phyloP scores from a whole-genome alignment of 495 filamentous ascomycete species.

The Penicillium herquei region DNA sequence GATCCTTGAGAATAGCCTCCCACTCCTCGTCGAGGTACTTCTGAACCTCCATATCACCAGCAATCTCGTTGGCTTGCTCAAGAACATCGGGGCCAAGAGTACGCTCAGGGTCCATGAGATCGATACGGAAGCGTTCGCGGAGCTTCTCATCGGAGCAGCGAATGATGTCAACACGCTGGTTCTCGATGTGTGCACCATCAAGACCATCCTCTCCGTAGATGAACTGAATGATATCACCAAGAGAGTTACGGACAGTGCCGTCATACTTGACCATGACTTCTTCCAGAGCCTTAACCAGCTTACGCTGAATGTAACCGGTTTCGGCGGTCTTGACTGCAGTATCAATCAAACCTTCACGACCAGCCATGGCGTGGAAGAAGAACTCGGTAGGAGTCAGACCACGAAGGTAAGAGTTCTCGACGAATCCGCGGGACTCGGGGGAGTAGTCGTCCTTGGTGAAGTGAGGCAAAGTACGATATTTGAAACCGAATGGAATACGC shows the following conservation, averaged over 20 bases:
- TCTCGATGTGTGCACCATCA: conserved; percentile 86
- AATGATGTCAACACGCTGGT: conserved; percentile 84
- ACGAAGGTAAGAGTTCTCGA: conserved; percentile 98
- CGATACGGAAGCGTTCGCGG: conserved; percentile 77
- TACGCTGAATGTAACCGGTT: conserved; percentile 98
- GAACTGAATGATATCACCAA: conserved; percentile 96
- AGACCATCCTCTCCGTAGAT: conserved; percentile 97
- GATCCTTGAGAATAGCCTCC: conserved; percentile 71
- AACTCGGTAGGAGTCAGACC: conserved; percentile 95
- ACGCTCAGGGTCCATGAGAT: conserved; percentile 85
- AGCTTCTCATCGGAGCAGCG: conserved; percentile 70
- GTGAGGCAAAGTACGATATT: conserved; percentile 94
- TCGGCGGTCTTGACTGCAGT: conserved; percentile 99
- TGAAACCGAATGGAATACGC: conserved; percentile 99
- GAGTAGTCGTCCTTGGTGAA: conserved; percentile 99
- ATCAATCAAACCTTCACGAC: conserved; percentile 99
- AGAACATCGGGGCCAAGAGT: conserved; percentile 63
- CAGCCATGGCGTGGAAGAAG: conserved; percentile 99
- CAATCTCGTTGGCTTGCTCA: conserved; percentile 83
- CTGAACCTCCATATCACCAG: conserved; percentile 82
- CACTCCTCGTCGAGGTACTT: conserved; percentile 84
- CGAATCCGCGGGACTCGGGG: conserved; percentile 93
- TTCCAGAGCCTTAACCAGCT: conserved; percentile 96
- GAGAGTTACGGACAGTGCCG: conserved; percentile 93
- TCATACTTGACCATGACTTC: conserved; percentile 98